A percentile compares a stretch with the other conserved stretches of the same genome.
Conservation (phyloP, 2,329 filamentous ascomycete genomes). For the Setomelanomma holmii region DNA sequence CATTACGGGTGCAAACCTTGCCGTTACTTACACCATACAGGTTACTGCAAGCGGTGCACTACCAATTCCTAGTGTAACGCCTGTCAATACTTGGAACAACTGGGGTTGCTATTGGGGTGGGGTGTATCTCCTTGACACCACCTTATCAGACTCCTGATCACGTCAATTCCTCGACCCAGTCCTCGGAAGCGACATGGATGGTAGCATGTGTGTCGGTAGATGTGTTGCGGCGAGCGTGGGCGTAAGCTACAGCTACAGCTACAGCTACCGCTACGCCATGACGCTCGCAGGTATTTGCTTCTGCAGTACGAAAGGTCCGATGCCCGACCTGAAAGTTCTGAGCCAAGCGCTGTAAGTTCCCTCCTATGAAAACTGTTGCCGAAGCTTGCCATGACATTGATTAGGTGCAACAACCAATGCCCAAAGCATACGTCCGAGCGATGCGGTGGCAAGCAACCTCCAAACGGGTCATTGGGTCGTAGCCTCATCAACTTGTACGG, state of each 20-base stretch:
- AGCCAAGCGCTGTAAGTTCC: too few relatives aligned
- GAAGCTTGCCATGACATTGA: too few relatives aligned
- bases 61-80: not conserved
- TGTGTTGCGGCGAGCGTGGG: not conserved
- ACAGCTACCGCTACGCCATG: not conserved
- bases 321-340: not conserved
- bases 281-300: conserved; percentile 1
- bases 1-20: conserved; percentile 1
- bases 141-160: conserved; percentile 1
- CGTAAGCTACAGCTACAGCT: too few relatives aligned
- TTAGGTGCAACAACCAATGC: too few relatives aligned
- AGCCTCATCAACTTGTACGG: not conserved
- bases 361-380: too few relatives aligned
- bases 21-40: not conserved
- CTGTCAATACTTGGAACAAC: not conserved
- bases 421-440: too few relatives aligned
- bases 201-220: not conserved
- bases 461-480: not conserved
- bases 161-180: conserved; percentile 1
- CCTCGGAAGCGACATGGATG: not conserved
- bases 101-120: conserved; percentile 14
- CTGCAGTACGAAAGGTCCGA: not conserved
- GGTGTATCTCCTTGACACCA: conserved; percentile 11
- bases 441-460: not conserved
- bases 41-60: not conserved